Base-by-base conservation (phyloP, 176 grass and related monocot species). In the Eragrostis nindensis region DNA sequence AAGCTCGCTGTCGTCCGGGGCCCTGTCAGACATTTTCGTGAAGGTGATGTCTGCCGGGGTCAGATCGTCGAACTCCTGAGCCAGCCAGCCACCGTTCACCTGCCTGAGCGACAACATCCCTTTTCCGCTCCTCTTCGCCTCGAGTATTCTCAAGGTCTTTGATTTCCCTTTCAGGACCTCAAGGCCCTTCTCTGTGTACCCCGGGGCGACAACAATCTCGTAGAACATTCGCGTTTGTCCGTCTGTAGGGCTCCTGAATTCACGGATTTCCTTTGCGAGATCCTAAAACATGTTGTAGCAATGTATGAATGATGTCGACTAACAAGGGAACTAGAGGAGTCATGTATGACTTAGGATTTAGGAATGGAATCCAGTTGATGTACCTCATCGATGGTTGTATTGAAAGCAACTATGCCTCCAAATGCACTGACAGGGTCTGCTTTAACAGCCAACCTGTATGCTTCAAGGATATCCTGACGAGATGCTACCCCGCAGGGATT, bases 401-500 rank as follows among this genome's bases (percentile, higher is more conserved):
- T 98, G 71, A 98, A 98, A 24, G 90, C 95, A 39, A 98, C 92
- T 61, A 98, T 98, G 21, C 95, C 92, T 10, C 95, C 90, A 81
- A 95, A 98, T 64, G 95, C 95, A 49, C 92, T 95, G 39, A 91
- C 84, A 47, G 95, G 95, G 70, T 98, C 95, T 19, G 74, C 95
- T 67, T 78, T 95, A 45, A 98, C 92, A 50, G 95, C 95, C 57
- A 98, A 80, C 21, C 92, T 89, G 63, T 95, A 98, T 32, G 95
- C 90, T 82, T 98, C 95, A 64, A 93, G 90, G 55, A 95, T 83
- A 56, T 95, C 83, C 54, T 83, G 54, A 2, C 84, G 88, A 7
- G 89, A 98, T 3, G 95, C 95, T 38, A 98, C 92, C 5, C 95
- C 95, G 21, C 95, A 98, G 1, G 95, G 95, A 85, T 98, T 95